Conservation (phyloP, 805 yeast species). For the Tetrapisispora fleetii region DNA sequence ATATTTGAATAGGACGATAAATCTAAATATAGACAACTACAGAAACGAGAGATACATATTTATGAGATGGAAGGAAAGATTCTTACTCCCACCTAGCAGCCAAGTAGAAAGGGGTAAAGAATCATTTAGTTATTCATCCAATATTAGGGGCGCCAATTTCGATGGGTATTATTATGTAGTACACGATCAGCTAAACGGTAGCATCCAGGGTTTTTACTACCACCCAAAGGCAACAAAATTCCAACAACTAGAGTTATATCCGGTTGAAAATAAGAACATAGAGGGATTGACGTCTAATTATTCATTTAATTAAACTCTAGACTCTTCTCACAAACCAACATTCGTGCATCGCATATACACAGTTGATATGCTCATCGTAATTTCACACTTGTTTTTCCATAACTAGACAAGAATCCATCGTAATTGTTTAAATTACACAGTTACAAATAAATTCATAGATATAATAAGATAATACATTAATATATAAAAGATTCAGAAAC, state of each 20-base stretch:
- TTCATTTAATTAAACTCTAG: neutral
- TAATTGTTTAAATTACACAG: too few species aligned
- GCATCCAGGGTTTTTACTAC: slow-evolving; percentile 71
- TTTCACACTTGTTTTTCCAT: neutral
- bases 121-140: slow-evolving; percentile 1
- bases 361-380: neutral
- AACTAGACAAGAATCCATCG: neutral
- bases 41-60: slow-evolving; percentile 44
- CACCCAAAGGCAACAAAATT: slow-evolving; percentile 65
- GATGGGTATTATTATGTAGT: slow-evolving; percentile 90
- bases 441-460: too few species aligned
- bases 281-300: neutral
- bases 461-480: too few species aligned
- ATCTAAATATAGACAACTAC: slow-evolving; percentile 12
- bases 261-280: slow-evolving; percentile 3
- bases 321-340: neutral
- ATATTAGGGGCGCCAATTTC: slow-evolving; percentile 62
- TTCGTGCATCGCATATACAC: neutral
- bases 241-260: slow-evolving; percentile 60
- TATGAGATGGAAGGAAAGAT: slow-evolving; percentile 96
- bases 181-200: slow-evolving; percentile 67
- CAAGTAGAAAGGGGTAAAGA: slow-evolving; percentile 20
- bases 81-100: slow-evolving; percentile 30
- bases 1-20: neutral
- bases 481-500: too few species aligned